Evolutionary conservation across 1,284 basidiomycete genomes (phyloP).

Genomic region (Cryptococcus hybrid): DNA sequence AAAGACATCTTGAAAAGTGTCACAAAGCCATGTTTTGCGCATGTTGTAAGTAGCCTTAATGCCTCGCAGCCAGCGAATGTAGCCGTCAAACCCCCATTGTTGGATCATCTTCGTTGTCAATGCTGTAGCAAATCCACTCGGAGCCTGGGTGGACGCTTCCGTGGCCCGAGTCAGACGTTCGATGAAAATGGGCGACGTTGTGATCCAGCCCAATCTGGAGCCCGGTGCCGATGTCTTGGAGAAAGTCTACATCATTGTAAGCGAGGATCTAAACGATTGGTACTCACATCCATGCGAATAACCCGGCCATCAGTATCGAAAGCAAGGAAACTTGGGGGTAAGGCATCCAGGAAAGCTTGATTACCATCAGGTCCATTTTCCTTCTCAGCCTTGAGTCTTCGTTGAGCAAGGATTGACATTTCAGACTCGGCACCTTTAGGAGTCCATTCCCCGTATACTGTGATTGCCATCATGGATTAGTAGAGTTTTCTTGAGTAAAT

Average conservation of each 20-base stretch:
- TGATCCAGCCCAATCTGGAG: slow-evolving; percentile 74
- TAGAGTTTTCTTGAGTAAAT: slow-evolving; percentile 57
- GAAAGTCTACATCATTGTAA: slow-evolving; percentile 55
- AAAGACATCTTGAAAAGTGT: slow-evolving; percentile 47
- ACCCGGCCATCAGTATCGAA: slow-evolving; percentile 50
- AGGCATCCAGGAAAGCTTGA: slow-evolving; percentile 39
- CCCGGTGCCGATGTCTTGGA: slow-evolving; percentile 80
- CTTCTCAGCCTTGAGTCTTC: slow-evolving; percentile 35
- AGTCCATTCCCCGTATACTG: slow-evolving; percentile 46
- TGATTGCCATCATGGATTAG: neutral
- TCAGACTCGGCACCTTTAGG: slow-evolving; percentile 22
- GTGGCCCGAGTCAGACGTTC: slow-evolving; percentile 72
- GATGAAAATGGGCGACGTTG: slow-evolving; percentile 54
- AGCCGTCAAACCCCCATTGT: slow-evolving; percentile 67
- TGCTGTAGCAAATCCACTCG: slow-evolving; percentile 65
- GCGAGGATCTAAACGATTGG: neutral
- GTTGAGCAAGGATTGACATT: slow-evolving; percentile 45
- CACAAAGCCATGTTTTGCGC: slow-evolving; percentile 49
- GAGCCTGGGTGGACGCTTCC: slow-evolving; percentile 69
- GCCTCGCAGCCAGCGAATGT: slow-evolving; percentile 71
- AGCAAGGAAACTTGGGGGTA: slow-evolving; percentile 70
- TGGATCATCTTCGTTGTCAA: slow-evolving; percentile 64
- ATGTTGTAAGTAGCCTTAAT: slow-evolving; percentile 49
- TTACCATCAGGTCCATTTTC: slow-evolving; percentile 41
- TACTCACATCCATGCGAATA: slow-evolving; percentile 50